Evolutionary conservation across 352 stramenopile species (phyloP).

Genomic region (Vaucheria bursata): DNA sequence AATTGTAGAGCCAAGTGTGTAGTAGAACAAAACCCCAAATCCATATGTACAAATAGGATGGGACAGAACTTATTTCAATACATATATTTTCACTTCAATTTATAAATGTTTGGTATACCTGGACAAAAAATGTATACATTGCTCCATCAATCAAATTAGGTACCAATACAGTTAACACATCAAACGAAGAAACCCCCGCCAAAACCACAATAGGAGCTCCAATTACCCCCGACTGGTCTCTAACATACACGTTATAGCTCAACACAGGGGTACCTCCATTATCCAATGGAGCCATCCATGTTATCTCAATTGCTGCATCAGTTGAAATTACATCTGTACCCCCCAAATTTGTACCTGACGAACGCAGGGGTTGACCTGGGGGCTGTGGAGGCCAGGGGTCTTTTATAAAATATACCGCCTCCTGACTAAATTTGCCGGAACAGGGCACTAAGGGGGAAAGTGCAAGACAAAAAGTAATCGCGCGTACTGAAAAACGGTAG

Average conservation of each 20-base stretch:
- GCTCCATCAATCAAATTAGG: constrained; percentile 62
- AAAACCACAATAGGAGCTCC: constrained; percentile 51
- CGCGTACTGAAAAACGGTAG: constrained; percentile 84
- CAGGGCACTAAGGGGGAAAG: constrained; percentile 57
- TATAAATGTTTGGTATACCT: constrained; percentile 8
- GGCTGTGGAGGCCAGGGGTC: background rate
- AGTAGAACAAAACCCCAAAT: too few species aligned
- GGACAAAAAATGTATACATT: constrained; percentile 82
- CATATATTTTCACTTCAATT: too few species aligned
- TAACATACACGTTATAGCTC: constrained; percentile 81
- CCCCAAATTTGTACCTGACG: constrained; percentile 20
- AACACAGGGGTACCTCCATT: constrained; percentile 81
- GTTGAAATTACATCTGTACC: background rate
- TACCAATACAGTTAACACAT: background rate
- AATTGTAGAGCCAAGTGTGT: too few species aligned
- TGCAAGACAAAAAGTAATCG: constrained; percentile 80
- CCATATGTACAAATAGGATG: too few species aligned
- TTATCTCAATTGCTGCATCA: constrained; percentile 17
- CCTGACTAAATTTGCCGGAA: constrained; percentile 72
- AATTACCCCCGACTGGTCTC: constrained; percentile 52
- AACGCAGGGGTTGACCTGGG: constrained; percentile 23
- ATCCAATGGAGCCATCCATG: constrained; percentile 72
- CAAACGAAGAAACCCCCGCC: background rate
- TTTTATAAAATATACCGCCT: constrained; percentile 77
- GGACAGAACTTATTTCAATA: too few species aligned